Percentiles rank a stretch among this genome's conserved stretches.
Evolutionary conservation across 1,284 basidiomycete genomes (phyloP).

Genomic region (Irpex sp.): DNA sequence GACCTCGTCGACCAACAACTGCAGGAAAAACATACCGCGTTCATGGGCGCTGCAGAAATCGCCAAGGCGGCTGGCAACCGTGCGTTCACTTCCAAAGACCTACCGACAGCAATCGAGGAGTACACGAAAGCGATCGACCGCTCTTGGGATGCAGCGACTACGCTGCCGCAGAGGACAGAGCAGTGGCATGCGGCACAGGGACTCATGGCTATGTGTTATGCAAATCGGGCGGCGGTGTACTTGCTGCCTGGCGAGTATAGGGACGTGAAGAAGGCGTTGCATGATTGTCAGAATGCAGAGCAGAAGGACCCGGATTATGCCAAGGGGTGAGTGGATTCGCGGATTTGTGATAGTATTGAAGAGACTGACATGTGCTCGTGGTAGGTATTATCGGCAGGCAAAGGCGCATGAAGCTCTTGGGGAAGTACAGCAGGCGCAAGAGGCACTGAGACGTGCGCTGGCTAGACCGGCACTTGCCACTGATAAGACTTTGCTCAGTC

Average conservation of each 20-base stretch:
- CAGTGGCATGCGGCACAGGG: neutral
- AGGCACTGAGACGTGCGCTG: neutral
- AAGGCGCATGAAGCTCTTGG: neutral
- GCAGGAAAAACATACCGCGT: neutral
- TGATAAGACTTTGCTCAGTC: neutral
- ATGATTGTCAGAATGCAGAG: neutral
- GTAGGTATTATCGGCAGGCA: neutral
- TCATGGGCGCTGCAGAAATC: neutral
- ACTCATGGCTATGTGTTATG: slow-evolving; percentile 23
- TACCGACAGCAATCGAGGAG: neutral
- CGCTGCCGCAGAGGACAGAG: neutral
- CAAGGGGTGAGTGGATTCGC: neutral
- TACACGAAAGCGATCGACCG: neutral
- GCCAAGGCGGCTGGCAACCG: neutral
- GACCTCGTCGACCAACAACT: neutral
- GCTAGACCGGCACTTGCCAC: neutral
- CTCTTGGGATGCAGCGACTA: neutral
- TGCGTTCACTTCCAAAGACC: neutral
- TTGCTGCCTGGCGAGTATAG: neutral
- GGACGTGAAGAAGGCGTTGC: slow-evolving; percentile 1
- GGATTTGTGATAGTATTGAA: neutral
- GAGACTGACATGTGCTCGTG: neutral
- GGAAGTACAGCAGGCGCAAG: neutral
- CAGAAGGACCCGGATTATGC: slow-evolving; percentile 1
- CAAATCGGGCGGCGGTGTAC: slow-evolving; percentile 21